Base-by-base conservation (phyloP, 805 yeast species). In the Starmerella bacillaris region DNA sequence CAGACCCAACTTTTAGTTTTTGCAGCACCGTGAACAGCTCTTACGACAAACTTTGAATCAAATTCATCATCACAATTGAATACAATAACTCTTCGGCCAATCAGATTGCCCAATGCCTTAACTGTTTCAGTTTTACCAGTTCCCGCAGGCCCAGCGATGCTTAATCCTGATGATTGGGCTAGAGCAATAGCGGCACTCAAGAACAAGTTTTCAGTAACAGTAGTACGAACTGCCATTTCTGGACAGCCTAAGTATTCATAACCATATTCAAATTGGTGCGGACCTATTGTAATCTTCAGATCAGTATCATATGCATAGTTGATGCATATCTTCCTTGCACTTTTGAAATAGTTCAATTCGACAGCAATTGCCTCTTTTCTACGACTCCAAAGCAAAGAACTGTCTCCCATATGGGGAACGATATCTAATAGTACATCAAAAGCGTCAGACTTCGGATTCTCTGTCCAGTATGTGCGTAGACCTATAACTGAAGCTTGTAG, bases 121-220 rank as follows among this genome's bases (percentile, higher is more conserved):
- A 86, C 65, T 0, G 92, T 67, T 51, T 86, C 96, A 0, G 96
- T 86, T 51, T 86, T 86, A 44, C 96, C 96, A 0, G 96, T 86
- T 28, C 96, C 96, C 2, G 96, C 94, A 1, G 96, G 95, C 0
- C 96, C 96, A 54, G 77, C 72, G 1, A 92, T 76, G 1, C 92
- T 76, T 0, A 93, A 92, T n/a, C 96, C 96, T 6, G 72, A 59
- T 24, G 65, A 67, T 45, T 74, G 80, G 22, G 69, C 65, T 14
- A 83, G 51, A 0, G 95, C 84, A 40, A 74, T 77, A 0, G 78
- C 61, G 72, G 84, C 68, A 0, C 83, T 59, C 6, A 74, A 51
- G 50, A 67, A 80, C 37, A 80, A 69, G 4, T 64, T 59, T 32
- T 70, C 69, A 5, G 78, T 63, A 15, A 80, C 59, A 1, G 86